These are phyloP conservation scores for Erysiphe neolycopersici DNA, from an alignment of 2,329 filamentous ascomycete genomes.

Conservation along the genomic window DNA sequence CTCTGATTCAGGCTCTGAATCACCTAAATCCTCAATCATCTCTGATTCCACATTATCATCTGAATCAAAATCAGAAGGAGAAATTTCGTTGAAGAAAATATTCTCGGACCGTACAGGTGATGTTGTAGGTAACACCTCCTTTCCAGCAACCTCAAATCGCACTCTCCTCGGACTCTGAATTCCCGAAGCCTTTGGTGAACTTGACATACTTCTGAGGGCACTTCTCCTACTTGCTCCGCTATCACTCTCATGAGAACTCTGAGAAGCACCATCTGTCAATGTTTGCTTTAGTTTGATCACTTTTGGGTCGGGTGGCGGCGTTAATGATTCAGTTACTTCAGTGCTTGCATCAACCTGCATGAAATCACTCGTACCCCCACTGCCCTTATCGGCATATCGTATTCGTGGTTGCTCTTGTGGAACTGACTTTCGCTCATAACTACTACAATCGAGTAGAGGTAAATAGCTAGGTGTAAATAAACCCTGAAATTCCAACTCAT, in stretches of 20 bases:
- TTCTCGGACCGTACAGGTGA: constrained; percentile 17
- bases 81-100: constrained; percentile 3
- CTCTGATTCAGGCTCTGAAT: constrained; percentile 17
- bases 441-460: constrained; percentile 26
- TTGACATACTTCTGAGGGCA: constrained; percentile 28
- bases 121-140: constrained; percentile 31
- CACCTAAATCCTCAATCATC: constrained; percentile 14
- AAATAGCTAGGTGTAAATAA: constrained; percentile 36
- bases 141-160: constrained; percentile 32
- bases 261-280: constrained; percentile 16
- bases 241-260: constrained; percentile 25
- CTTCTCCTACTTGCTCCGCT: constrained; percentile 22
- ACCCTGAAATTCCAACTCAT: constrained; percentile 31
- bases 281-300: constrained; percentile 9
- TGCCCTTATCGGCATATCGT: not conserved
- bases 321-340: constrained; percentile 1
- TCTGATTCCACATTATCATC: constrained; percentile 14
- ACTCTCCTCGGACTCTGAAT: constrained; percentile 30
- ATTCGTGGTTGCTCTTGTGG: not conserved
- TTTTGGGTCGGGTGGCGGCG: constrained; percentile 6
- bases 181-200: constrained; percentile 17
- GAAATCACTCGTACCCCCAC: constrained; percentile 2
- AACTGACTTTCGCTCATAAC: constrained; percentile 4
- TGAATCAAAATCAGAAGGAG: constrained; percentile 2
- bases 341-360: constrained; percentile 4